Evolutionary conservation across 164 flowering plant genomes (phyloP), one percentile per base, ranked within the genome.

Genomic region (Protea cynaroides): DNA sequence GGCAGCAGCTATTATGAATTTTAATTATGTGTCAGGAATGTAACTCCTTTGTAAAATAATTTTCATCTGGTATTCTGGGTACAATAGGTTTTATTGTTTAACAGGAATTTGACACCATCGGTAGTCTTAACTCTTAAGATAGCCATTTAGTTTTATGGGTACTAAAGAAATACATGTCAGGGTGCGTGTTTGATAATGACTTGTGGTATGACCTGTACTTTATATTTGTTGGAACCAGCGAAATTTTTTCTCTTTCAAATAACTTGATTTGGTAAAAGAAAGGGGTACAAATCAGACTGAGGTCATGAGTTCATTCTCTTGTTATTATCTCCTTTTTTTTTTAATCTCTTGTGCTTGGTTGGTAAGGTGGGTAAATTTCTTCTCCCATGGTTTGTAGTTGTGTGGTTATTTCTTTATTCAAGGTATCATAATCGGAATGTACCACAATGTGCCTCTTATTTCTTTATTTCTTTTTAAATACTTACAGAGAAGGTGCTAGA

Each of bases 401-500:
- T 29, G 34, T 29, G 34, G 34, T 29, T 29, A 29, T 3, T 18
- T 22, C 40, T 17, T 36, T 53, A 0, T 58, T 40, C 57, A 29
- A 55, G 49, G 10, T 34, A 24, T 59, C 50, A 36, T 17, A 58
- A 25, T 58, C 25, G 59, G 56, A 44, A 19, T 4, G 38, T 58
- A 38, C 58, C 7, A 4, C 52, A 56, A 34, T 40, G 46, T 38
- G 46, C 40, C 9, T 21, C 52, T 72, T 23, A 63, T 8, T 29
- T 57, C n/a, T n/a, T n/a, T n/a, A n/a, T n/a, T 61, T 58, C 37
- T 44, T 25, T 24, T 25, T 61, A 11, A 19, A 34, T 59, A 24
- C 65, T 72, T 63, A 51, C 85, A 94, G 98, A 78, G 98, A 91
- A 84, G 98, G 98, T 67, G 84, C 98, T 46, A 80, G 89, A 75